Evolutionary conservation across 257 asterid species (phyloP).

Genomic region (Solanum pennellii): DNA sequence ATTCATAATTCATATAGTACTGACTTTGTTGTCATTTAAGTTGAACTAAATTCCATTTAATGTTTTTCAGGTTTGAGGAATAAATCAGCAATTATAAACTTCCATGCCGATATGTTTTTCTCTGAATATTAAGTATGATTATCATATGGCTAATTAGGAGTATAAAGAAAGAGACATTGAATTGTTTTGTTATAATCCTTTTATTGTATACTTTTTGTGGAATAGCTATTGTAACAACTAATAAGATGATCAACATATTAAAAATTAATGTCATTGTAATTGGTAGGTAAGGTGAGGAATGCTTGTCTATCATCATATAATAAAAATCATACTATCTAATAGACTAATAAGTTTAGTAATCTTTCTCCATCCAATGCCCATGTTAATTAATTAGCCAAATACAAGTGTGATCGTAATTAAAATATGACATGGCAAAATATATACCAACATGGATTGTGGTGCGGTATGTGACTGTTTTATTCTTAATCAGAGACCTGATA

Average conservation of each 20-base stretch:
- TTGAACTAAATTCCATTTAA: background rate
- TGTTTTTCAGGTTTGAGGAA: background rate
- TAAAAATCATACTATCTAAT: background rate
- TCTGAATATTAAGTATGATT: background rate
- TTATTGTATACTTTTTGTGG: background rate
- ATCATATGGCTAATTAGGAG: background rate
- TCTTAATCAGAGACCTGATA: background rate
- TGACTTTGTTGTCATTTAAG: background rate
- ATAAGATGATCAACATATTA: background rate
- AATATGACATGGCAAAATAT: background rate
- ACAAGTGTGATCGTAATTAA: background rate
- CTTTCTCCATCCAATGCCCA: background rate
- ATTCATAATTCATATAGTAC: background rate
- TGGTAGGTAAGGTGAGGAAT: constrained; percentile 21
- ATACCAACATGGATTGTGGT: no score
- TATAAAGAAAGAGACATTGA: background rate
- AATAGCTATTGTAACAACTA: background rate
- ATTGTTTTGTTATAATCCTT: background rate
- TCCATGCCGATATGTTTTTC: background rate
- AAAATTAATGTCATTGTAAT: constrained; percentile 14
- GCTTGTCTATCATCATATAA: background rate
- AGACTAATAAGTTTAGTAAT: constrained; percentile 12
- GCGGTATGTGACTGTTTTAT: background rate
- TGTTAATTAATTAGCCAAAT: background rate
- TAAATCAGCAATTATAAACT: background rate